These are phyloP conservation scores for Pseudogymnoascus pannorum DNA, from an alignment of 2,329 filamentous ascomycete species.

Conservation along the genomic window DNA sequence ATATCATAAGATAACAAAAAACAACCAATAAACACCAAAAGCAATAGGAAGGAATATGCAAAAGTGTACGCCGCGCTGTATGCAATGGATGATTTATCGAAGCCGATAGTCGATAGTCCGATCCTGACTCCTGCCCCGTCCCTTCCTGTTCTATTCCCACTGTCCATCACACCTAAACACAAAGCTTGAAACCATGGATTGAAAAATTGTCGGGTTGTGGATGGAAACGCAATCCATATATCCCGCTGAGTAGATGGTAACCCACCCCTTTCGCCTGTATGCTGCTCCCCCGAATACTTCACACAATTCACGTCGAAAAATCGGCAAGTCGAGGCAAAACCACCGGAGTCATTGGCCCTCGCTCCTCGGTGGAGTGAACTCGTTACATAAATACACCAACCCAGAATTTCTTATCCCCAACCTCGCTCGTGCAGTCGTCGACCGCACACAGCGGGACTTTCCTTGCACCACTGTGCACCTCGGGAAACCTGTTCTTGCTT, in stretches of 20 bases:
- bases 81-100: conserved; percentile 1
- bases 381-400: conserved; percentile 47
- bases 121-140: not conserved
- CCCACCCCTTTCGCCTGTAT: not conserved
- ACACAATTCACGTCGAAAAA: not conserved
- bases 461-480: not conserved
- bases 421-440: conserved; percentile 47
- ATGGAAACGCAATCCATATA: not conserved
- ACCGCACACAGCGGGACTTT: conserved; percentile 43
- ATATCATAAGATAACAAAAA: not conserved
- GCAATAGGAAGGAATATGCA: not conserved
- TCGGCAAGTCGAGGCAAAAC: not conserved
- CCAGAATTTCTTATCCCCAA: conserved; percentile 49
- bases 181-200: not conserved
- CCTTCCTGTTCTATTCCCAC: not conserved
- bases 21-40: not conserved
- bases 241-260: not conserved
- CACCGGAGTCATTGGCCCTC: not conserved
- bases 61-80: conserved; percentile 6
- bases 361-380: not conserved
- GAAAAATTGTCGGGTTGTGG: not conserved
- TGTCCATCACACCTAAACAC: not conserved
- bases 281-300: not conserved
- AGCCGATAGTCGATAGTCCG: not conserved
- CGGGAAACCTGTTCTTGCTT: conserved; percentile 27